Conservation (phyloP, 148 eudicot species). For the Rhododendron griersonianum region DNA sequence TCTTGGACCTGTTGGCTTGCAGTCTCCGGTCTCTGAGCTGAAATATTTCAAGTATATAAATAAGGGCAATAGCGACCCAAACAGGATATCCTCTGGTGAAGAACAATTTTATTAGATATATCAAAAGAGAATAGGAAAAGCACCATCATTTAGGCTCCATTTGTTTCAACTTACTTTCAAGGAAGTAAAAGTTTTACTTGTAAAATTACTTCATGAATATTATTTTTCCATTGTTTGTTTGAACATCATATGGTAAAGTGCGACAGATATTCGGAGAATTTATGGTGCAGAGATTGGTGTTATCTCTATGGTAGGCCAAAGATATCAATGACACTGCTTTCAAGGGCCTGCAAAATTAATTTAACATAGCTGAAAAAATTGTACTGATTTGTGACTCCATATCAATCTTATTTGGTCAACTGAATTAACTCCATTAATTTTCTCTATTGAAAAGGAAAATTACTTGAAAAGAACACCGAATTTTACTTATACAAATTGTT, state of each 20-base stretch:
- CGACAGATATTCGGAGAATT: too few relatives aligned
- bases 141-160: background rate
- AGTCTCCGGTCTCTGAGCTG: constrained; percentile 5
- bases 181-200: too few relatives aligned
- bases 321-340: too few relatives aligned
- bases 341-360: too few relatives aligned
- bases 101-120: background rate
- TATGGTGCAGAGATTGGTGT: too few relatives aligned
- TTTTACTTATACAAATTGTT: background rate
- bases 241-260: background rate
- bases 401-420: background rate
- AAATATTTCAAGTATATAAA: background rate
- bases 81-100: background rate
- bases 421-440: background rate
- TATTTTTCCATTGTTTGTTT: background rate
- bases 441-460: background rate
- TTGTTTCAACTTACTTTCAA: too few relatives aligned
- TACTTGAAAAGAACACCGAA: background rate
- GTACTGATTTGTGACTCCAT: background rate
- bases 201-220: too few relatives aligned
- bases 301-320: too few relatives aligned
- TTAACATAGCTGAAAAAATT: too few relatives aligned
- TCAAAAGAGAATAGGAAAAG: background rate
- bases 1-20: background rate
- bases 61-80: background rate